Evolutionary conservation across 2,329 filamentous ascomycete genomes (phyloP).

Genomic region (Xylariaceae sp.): DNA sequence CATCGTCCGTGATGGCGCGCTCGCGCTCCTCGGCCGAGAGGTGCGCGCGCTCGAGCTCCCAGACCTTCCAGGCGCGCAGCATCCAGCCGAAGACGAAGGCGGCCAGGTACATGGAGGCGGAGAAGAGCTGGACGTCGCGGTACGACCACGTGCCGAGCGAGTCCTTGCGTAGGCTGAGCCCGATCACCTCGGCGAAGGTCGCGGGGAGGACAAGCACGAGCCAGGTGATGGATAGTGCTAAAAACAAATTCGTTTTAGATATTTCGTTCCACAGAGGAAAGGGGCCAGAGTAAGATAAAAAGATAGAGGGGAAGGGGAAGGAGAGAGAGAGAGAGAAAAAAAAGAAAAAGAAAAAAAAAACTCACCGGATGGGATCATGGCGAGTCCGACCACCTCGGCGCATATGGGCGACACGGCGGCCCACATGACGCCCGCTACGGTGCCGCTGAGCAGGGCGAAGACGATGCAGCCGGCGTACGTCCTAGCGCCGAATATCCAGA

Average conservation of each 20-base stretch:
- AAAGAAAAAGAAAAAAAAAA: too few species aligned
- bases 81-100: slow-evolving; percentile 45
- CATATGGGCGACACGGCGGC: slow-evolving; percentile 62
- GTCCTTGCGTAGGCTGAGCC: slow-evolving; percentile 47
- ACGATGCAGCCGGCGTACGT: slow-evolving; percentile 62
- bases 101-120: slow-evolving; percentile 54
- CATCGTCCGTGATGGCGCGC: slow-evolving; percentile 25
- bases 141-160: slow-evolving; percentile 42
- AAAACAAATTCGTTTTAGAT: neutral
- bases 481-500: slow-evolving; percentile 67
- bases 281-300: too few species aligned
- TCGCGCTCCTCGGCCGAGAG: slow-evolving; percentile 27
- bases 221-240: slow-evolving; percentile 64
- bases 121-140: slow-evolving; percentile 51
- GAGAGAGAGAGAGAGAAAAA: too few species aligned
- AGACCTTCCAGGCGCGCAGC: slow-evolving; percentile 39
- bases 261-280: neutral
- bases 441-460: slow-evolving; percentile 61
- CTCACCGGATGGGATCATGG: slow-evolving; percentile 57
- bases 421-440: slow-evolving; percentile 67
- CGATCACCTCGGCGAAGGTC: slow-evolving; percentile 63
- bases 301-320: too few species aligned
- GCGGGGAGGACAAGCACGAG: slow-evolving; percentile 63
- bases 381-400: slow-evolving; percentile 68
- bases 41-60: slow-evolving; percentile 31